Base-by-base conservation (phyloP, 73 alveolate species). In the Effrenium voratum region DNA sequence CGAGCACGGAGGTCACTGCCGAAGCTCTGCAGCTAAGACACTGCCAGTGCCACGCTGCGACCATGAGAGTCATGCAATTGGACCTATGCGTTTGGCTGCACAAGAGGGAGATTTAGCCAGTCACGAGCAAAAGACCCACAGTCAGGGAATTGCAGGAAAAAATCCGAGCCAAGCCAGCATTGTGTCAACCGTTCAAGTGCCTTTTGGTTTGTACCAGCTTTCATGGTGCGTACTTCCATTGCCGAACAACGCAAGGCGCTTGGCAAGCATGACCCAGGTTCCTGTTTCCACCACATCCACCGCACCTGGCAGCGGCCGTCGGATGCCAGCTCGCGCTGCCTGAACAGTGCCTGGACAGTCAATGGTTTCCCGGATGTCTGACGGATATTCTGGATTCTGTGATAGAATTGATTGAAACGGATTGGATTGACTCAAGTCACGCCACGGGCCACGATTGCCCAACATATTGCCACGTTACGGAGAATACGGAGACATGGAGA, bases 311-410 rank as follows among this genome's bases (percentile, higher is more conserved):
- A 90, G 52, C 96, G 85, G 16, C 96, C 96, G 47, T 44, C 68
- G 12, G 47, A 3, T 32, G 82, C 60, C 40, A 90, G 86, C 87
- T 90, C 96, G 2, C 86, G 87, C 32, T 90, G 96, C 32, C 38
- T 52, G 57, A 90, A 90, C 13, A 90, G 96, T 3, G 96, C 96
- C 95, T 87, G 91, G 60, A n/a, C 86, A 60, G n/a, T 45, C 90
- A 2, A 79, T 66, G 32, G 90, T 44, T 45, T 46, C 90, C 26
- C 68, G 68, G 22, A 15, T 55, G n/a, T n/a, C n/a, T n/a, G n/a
- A n/a, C n/a, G n/a, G n/a, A n/a, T n/a, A n/a, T n/a, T n/a, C n/a
- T n/a, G n/a, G n/a, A n/a, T n/a, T n/a, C n/a, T n/a, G n/a, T n/a
- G n/a, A n/a, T n/a, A n/a, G n/a, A n/a, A n/a, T n/a, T n/a, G n/a